Conservation (phyloP, 2,329 filamentous ascomycete genomes). For the Alternaria atra region DNA sequence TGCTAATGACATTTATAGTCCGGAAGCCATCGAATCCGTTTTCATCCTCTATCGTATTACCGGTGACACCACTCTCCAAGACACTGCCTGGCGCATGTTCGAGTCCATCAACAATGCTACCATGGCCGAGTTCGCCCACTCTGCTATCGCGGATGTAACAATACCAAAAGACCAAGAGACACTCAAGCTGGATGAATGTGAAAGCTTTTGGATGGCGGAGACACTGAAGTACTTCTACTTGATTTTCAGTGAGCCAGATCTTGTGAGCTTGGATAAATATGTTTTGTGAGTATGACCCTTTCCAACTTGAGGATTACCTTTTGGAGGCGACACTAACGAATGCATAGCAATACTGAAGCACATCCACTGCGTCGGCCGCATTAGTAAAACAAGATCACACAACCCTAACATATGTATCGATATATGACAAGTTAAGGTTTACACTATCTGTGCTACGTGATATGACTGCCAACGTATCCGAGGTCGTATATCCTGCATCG, state of each 20-base stretch:
- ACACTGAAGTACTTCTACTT: conserved; percentile 94
- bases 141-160: conserved; percentile 73
- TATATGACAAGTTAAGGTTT: background rate
- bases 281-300: conserved; percentile 58
- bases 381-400: background rate
- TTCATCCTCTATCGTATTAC: conserved; percentile 94
- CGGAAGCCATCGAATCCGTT: conserved; percentile 86
- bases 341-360: conserved; percentile 60
- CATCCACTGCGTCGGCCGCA: conserved; percentile 59
- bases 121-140: conserved; percentile 71
- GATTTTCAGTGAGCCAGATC: conserved; percentile 74
- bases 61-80: conserved; percentile 76
- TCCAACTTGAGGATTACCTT: background rate
- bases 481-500: background rate
- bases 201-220: conserved; percentile 91
- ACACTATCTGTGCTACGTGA: background rate
- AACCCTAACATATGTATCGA: background rate
- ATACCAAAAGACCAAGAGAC: conserved; percentile 39
- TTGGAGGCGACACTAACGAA: background rate
- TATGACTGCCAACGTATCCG: background rate
- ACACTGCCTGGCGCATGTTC: conserved; percentile 90
- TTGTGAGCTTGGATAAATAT: conserved; percentile 73
- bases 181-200: conserved; percentile 46
- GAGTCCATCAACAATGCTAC: conserved; percentile 73
- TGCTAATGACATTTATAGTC: conserved; percentile 57